These are phyloP conservation scores for Pythium phragmitis DNA, from an alignment of 352 stramenopile genomes.

Conservation along the genomic window DNA sequence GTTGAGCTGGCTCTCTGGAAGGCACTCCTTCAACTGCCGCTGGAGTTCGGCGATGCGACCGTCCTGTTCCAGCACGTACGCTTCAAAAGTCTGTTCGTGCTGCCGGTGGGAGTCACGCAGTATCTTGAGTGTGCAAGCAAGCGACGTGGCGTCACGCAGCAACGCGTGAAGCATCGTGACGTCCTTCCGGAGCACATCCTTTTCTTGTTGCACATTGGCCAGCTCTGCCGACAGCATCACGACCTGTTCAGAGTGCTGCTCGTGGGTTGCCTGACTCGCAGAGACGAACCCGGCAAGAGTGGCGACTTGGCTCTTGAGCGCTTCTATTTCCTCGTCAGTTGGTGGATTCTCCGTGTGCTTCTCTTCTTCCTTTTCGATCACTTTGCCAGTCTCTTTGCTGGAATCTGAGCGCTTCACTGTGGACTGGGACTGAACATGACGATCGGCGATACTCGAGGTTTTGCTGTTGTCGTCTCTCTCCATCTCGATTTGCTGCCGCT, in stretches of 20 bases:
- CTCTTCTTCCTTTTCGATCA: background rate
- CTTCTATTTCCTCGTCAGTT: background rate
- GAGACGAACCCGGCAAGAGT: background rate
- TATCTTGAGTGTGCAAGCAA: conserved; percentile 1
- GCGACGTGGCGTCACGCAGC: conserved; percentile 12
- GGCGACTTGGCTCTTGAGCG: background rate
- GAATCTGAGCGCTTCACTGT: no score
- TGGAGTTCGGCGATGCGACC: background rate
- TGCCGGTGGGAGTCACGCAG: conserved; percentile 6
- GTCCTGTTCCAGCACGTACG: background rate
- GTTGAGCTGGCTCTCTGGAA: background rate
- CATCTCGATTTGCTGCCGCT: background rate
- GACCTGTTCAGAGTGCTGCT: background rate
- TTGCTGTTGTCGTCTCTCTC: background rate
- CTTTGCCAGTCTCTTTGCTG: no score
- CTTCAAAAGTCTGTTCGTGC: conserved; percentile 8
- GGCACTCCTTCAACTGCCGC: conserved; percentile 1
- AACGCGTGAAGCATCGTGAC: conserved; percentile 1
- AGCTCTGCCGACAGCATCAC: background rate
- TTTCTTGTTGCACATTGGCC: background rate
- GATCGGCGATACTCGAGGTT: background rate
- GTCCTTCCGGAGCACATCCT: background rate
- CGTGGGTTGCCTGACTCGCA: background rate
- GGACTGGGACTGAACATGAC: no score
- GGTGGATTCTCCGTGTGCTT: background rate